These are phyloP conservation scores for Daedaleopsis nitida DNA, from an alignment of 768 basidiomycete species.

Conservation along the genomic window DNA sequence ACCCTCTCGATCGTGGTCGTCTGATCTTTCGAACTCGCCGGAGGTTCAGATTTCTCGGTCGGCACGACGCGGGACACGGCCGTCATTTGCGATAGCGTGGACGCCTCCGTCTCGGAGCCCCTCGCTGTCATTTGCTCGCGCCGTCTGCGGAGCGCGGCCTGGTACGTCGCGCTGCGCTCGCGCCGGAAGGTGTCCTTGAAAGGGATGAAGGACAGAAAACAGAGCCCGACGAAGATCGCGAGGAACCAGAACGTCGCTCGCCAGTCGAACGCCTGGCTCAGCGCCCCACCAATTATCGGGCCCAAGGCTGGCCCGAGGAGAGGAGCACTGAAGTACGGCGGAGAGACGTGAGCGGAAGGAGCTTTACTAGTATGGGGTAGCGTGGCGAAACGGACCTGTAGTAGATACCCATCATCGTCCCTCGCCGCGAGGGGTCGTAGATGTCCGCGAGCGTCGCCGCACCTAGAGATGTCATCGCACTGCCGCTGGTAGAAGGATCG, in stretches of 20 bases:
- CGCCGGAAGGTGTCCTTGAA: conserved; percentile 84
- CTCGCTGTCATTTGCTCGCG: conserved; percentile 27
- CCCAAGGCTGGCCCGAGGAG: conserved; percentile 72
- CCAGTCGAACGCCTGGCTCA: conserved; percentile 74
- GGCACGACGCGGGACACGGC: conserved; percentile 13
- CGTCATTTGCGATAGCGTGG: conserved; percentile 27
- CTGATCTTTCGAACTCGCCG: not conserved
- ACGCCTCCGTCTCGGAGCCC: conserved; percentile 21
- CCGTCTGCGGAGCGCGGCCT: conserved; percentile 54
- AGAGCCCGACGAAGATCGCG: conserved; percentile 57
- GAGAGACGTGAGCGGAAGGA: not conserved
- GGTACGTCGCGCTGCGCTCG: conserved; percentile 82
- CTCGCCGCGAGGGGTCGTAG: conserved; percentile 72
- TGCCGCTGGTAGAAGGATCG: conserved; percentile 43
- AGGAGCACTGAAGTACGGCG: conserved; percentile 55
- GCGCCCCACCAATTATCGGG: conserved; percentile 70
- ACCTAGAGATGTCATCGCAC: conserved; percentile 70
- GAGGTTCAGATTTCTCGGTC: not conserved
- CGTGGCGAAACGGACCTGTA: conserved; percentile 39
- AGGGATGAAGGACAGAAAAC: conserved; percentile 58
- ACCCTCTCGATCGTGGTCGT: conserved; percentile 1
- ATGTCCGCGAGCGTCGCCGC: conserved; percentile 81
- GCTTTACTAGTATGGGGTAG: not conserved
- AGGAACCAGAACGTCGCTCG: conserved; percentile 85
- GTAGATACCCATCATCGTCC: conserved; percentile 80